phyloP scores from a whole-genome alignment of 1,284 basidiomycete genomes.

The Sphaerobolus stellatus region DNA sequence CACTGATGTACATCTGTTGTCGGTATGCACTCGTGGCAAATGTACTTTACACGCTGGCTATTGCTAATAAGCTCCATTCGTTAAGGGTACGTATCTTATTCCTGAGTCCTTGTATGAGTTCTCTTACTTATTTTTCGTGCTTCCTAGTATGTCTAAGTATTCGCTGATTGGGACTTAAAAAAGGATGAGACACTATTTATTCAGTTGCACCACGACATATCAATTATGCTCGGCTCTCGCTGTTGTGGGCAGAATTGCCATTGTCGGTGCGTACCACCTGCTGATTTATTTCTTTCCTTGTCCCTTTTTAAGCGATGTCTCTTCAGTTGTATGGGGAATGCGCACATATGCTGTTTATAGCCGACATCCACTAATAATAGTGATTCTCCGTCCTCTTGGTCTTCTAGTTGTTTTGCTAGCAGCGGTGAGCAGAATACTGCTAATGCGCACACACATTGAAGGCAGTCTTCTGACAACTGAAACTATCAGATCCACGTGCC shows the following conservation, averaged over 20 bases:
- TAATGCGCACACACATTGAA: too few species aligned
- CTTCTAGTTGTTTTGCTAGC: neutral
- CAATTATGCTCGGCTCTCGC: constrained; percentile 31
- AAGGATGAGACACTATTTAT: too few species aligned
- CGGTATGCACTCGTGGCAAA: constrained; percentile 37
- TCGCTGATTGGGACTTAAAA: too few species aligned
- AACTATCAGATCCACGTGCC: neutral
- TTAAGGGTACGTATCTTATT: neutral
- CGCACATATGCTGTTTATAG: neutral
- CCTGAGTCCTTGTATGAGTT: neutral
- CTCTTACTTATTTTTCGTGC: too few species aligned
- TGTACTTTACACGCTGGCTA: constrained; percentile 32
- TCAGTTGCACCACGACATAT: constrained; percentile 34
- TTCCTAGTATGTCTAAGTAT: too few species aligned
- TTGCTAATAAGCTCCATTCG: constrained; percentile 22
- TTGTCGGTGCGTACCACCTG: constrained; percentile 28
- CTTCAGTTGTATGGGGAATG: neutral
- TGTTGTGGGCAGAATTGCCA: constrained; percentile 31
- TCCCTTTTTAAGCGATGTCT: neutral
- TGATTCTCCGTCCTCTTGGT: neutral
- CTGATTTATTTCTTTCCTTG: neutral
- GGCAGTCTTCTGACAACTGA: too few species aligned
- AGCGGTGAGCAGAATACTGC: neutral
- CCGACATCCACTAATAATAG: neutral
- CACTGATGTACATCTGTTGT: constrained; percentile 35